Evolutionary conservation across 2,329 filamentous ascomycete genomes (phyloP).

Genomic region (Phyllosticta paracitricarpa): DNA sequence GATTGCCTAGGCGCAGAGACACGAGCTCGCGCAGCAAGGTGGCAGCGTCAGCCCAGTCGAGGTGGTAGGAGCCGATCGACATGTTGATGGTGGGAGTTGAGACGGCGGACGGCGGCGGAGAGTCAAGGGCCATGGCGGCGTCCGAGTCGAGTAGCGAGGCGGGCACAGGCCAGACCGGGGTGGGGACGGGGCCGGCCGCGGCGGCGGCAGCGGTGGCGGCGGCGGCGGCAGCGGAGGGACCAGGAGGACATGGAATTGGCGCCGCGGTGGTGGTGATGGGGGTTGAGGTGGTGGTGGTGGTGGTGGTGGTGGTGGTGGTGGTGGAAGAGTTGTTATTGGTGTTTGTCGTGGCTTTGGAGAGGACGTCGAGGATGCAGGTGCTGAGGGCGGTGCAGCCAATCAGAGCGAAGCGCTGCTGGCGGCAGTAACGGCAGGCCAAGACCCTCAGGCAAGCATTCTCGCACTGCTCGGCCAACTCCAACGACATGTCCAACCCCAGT

Average conservation of each 20-base stretch:
- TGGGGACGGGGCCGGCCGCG: neutral
- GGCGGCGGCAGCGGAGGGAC: neutral
- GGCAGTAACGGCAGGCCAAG: neutral
- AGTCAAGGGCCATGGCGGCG: neutral
- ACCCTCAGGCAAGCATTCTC: neutral
- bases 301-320: neutral
- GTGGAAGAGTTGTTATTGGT: neutral
- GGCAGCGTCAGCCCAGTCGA: neutral
- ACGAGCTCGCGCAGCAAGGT: neutral
- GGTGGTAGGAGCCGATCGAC: neutral
- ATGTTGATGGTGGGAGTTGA: neutral
- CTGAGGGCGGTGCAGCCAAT: neutral
- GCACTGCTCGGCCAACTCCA: neutral
- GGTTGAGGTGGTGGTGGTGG: neutral
- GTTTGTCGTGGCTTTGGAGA: neutral
- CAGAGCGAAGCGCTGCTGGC: neutral
- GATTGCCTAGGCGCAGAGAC: neutral
- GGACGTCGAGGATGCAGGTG: neutral
- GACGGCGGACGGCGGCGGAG: neutral
- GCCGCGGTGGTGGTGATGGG: neutral
- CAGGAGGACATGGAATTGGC: neutral
- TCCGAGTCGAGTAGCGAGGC: neutral
- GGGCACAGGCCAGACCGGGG: neutral
- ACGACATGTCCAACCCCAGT: neutral
- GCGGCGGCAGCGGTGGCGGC: too few relatives aligned